Percentiles rank a stretch among this genome's conserved stretches.
These are phyloP conservation scores for Vickermania ingenoplastis DNA, from an alignment of 208 protist genomes.

Conservation along the genomic window DNA sequence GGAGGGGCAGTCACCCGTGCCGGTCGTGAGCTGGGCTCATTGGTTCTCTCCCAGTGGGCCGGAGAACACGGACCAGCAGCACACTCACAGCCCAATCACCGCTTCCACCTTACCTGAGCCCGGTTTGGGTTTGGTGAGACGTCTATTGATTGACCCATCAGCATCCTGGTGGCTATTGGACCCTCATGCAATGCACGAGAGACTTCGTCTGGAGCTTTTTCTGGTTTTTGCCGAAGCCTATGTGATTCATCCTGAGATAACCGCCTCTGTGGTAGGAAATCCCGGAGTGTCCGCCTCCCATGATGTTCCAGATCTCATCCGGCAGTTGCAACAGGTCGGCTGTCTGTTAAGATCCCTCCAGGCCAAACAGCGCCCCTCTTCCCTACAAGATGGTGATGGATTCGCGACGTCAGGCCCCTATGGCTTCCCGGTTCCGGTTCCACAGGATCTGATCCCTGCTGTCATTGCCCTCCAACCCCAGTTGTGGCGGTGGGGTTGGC, in stretches of 20 bases:
- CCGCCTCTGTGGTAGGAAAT: background rate
- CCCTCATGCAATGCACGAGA: slow-evolving; percentile 76
- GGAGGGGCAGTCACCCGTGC: background rate
- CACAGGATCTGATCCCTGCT: slow-evolving; percentile 18
- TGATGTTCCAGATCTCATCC: background rate
- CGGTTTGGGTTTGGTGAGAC: no score
- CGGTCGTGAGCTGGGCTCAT: background rate
- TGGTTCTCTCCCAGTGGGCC: background rate
- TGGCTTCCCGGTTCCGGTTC: slow-evolving; percentile 18
- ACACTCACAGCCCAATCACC: no score
- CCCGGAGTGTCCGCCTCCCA: no score
- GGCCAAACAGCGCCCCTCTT: background rate
- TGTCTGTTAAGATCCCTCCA: background rate
- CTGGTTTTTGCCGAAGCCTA: slow-evolving; percentile 58
- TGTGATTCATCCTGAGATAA: slow-evolving; percentile 23
- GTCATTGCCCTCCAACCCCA: slow-evolving; percentile 24
- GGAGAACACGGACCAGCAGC: background rate
- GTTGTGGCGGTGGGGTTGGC: slow-evolving; percentile 62
- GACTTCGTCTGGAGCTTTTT: slow-evolving; percentile 65
- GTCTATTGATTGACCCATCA: background rate
- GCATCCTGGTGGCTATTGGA: slow-evolving; percentile 34
- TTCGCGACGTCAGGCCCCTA: background rate
- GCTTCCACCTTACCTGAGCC: no score
- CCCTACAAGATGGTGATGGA: background rate
- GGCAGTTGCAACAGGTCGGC: background rate